Evolutionary conservation across 371 early-diverging fungal species (phyloP).

Genomic region (Cokeromyces recurvatus): DNA sequence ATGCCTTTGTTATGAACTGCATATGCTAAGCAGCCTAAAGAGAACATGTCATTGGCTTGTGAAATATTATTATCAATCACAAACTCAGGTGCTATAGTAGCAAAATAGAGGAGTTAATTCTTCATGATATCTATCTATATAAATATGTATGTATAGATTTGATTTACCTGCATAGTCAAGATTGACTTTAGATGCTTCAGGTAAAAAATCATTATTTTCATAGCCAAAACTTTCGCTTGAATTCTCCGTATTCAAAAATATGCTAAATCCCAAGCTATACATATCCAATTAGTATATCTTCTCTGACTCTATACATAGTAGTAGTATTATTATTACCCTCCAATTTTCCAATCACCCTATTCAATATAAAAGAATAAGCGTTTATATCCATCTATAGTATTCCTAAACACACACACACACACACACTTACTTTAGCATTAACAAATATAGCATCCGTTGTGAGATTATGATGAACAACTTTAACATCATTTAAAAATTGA

Average conservation of each 20-base stretch:
- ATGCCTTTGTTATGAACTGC: constrained; percentile 70
- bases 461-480: constrained; percentile 75
- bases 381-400: no score
- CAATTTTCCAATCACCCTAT: constrained; percentile 90
- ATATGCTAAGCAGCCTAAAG: constrained; percentile 78
- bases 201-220: constrained; percentile 58
- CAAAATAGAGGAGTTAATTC: not conserved
- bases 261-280: constrained; percentile 64
- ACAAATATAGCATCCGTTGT: constrained; percentile 76
- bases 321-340: constrained; percentile 61
- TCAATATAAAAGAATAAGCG: no score
- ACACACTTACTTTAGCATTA: constrained; percentile 59
- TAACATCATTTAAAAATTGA: constrained; percentile 71
- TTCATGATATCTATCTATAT: not conserved
- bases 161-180: constrained; percentile 61
- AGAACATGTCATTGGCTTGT: constrained; percentile 73
- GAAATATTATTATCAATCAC: constrained; percentile 54
- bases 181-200: constrained; percentile 62
- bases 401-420: not conserved
- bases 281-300: not conserved
- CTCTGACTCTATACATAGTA: not conserved
- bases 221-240: constrained; percentile 23
- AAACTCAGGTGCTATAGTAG: constrained; percentile 67
- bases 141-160: no score
- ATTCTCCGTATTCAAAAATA: constrained; percentile 46